Evolutionary conservation across 1,139 yeast species (phyloP).

Genomic region (Taphrina flavorubra): DNA sequence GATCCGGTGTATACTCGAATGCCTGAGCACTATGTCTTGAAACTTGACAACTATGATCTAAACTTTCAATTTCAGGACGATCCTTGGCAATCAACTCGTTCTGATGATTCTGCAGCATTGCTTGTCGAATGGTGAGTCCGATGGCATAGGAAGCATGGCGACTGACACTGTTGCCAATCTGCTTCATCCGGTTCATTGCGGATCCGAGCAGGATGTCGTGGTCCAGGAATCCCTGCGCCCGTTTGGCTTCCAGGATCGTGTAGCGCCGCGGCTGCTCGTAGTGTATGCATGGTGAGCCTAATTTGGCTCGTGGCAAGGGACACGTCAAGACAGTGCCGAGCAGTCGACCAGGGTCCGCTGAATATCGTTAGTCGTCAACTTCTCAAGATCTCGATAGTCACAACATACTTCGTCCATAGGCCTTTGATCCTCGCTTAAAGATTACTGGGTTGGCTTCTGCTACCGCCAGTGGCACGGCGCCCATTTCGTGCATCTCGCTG

Average conservation of each 20-base stretch:
- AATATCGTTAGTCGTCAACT: no score
- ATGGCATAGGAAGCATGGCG: slow-evolving; percentile 20
- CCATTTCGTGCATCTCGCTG: slow-evolving; percentile 9
- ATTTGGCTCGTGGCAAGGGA: slow-evolving; percentile 1
- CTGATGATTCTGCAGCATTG: slow-evolving; percentile 12
- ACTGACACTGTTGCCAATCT: slow-evolving; percentile 20
- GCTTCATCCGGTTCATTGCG: not conserved
- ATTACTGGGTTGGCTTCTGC: slow-evolving; percentile 10
- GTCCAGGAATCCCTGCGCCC: slow-evolving; percentile 24
- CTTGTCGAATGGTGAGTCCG: slow-evolving; percentile 17
- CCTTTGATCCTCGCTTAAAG: not conserved
- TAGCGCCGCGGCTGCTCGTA: slow-evolving; percentile 18
- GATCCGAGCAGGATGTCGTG: slow-evolving; percentile 17
- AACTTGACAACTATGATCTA: no score
- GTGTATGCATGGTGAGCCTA: slow-evolving; percentile 13
- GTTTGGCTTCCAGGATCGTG: slow-evolving; percentile 18
- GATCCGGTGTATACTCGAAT: no score
- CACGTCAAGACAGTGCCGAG: slow-evolving; percentile 10
- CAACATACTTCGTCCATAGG: slow-evolving; percentile 11
- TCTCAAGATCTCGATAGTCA: no score
- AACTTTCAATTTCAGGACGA: not conserved
- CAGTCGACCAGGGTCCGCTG: slow-evolving; percentile 15
- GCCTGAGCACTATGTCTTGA: no score
- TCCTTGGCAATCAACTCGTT: not conserved
- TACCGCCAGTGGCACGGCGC: not conserved